These are phyloP conservation scores for Lithohypha guttulata DNA, from an alignment of 2,329 filamentous ascomycete genomes.

Conservation along the genomic window DNA sequence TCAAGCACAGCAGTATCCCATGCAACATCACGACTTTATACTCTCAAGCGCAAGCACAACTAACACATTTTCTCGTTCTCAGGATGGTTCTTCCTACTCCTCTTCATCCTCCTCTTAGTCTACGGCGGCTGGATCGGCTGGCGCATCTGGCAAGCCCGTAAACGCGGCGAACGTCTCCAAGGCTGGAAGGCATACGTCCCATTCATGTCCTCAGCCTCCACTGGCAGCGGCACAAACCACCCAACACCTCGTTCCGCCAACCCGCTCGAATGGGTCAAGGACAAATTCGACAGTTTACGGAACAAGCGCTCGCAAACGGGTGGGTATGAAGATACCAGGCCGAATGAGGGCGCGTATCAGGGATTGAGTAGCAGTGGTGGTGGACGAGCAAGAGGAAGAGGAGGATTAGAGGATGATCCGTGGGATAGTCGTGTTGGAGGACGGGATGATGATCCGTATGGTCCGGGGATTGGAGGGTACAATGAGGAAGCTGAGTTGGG, in stretches of 20 bases:
- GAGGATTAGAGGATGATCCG: conserved; percentile 68
- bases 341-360: conserved; percentile 26
- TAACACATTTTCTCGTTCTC: not conserved
- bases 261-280: conserved; percentile 61
- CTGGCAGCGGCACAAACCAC: conserved; percentile 29
- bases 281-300: conserved; percentile 53
- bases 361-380: conserved; percentile 20
- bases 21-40: too few species aligned
- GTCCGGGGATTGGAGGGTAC: conserved; percentile 45
- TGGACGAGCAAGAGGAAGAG: conserved; percentile 38
- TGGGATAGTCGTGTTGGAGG: conserved; percentile 73
- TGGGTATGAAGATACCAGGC: conserved; percentile 49
- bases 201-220: conserved; percentile 45
- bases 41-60: not conserved
- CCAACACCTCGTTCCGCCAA: conserved; percentile 50
- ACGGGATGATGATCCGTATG: conserved; percentile 47
- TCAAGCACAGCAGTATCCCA: too few species aligned
- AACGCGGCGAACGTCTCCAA: conserved; percentile 64
- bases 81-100: conserved; percentile 57
- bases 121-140: conserved; percentile 59
- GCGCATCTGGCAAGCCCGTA: conserved; percentile 60
- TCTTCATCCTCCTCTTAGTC: conserved; percentile 49
- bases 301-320: conserved; percentile 57
- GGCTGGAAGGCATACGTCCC: conserved; percentile 55
- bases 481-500: conserved; percentile 67